Evolutionary conservation across 2,329 filamentous ascomycete genomes (phyloP), one percentile per base, ranked within the genome.

Genomic region (Pseudogymnoascus sp.): DNA sequence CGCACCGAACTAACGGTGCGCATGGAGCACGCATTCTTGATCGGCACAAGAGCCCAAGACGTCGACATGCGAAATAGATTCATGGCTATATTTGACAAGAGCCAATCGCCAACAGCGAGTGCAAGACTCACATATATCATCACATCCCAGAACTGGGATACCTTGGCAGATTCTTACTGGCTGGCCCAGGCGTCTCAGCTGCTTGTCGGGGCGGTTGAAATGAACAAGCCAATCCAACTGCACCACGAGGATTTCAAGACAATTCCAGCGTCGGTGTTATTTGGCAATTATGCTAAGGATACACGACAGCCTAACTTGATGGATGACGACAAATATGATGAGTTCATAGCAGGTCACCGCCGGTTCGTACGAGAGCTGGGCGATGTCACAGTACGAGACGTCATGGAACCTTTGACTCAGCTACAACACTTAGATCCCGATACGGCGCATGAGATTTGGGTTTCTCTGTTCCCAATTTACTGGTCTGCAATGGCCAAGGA

Each of bases 21-120:
- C 3, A 88, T 99, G 82, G 94, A 99, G 75, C 92, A 97, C 73
- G 94, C 94, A 4, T 99, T 99, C 79, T 80, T 99, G 64, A 94
- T 99, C 57, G 94, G 95, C 26, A 95, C 92, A 0, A 79, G 95
- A 67, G 92, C 92, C 2, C 86, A 92, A 66, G 92, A 99, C 71
- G 89, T 97, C 10, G 89, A 95, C 61, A 96, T 97, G 90, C 88
- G 94, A 45, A 95, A 95, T 68, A 86, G 92, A 12, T 99, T 99
- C 76, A 90, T 99, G 85, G 83, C 83, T 18, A 96, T 99, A 64
- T 96, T 99, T 66, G 92, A 97, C 73, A 89, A 88, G 73, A 96
- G 91, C 70, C 77, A 99, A 65, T 95, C 91, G n/a, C 89, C 92
- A 69, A 90, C 90, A 6, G 92, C 92, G 0, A 95, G 88, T 68